These are phyloP conservation scores for Leptoxyphium fumago DNA, from an alignment of 2,329 filamentous ascomycete species.

Conservation along the genomic window DNA sequence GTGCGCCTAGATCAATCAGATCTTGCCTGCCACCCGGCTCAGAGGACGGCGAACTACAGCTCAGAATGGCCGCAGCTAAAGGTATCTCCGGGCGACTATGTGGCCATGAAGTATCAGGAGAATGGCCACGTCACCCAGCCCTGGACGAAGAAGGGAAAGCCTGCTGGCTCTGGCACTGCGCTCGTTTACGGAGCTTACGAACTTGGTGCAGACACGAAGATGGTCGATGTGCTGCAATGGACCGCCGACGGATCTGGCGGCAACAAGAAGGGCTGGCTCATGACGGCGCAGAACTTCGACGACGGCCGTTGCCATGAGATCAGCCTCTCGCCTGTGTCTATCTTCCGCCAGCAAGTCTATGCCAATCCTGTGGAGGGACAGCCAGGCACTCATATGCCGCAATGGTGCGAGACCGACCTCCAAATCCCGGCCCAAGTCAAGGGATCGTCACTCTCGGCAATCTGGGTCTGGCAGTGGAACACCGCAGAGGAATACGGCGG, in stretches of 20 bases:
- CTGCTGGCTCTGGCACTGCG: conserved; percentile 28
- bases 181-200: conserved; percentile 36
- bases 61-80: conserved; percentile 48
- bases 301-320: conserved; percentile 81
- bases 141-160: conserved; percentile 27
- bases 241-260: conserved; percentile 67
- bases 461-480: conserved; percentile 97
- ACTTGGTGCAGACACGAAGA: conserved; percentile 39
- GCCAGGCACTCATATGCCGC: conserved; percentile 23
- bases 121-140: conserved; percentile 35
- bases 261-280: conserved; percentile 58
- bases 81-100: conserved; percentile 32
- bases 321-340: conserved; percentile 44
- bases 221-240: conserved; percentile 62
- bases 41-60: conserved; percentile 39
- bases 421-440: conserved; percentile 53
- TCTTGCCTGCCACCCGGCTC: conserved; percentile 48
- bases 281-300: conserved; percentile 70
- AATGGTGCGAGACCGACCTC: conserved; percentile 72
- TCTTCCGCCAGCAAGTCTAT: conserved; percentile 42
- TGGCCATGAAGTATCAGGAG: conserved; percentile 36
- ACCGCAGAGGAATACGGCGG: conserved; percentile 28
- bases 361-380: conserved; percentile 40
- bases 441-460: conserved; percentile 59
- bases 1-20: conserved; percentile 36